Evolutionary conservation across 208 protist species (phyloP).

Genomic region (Phytomonas sp.): DNA sequence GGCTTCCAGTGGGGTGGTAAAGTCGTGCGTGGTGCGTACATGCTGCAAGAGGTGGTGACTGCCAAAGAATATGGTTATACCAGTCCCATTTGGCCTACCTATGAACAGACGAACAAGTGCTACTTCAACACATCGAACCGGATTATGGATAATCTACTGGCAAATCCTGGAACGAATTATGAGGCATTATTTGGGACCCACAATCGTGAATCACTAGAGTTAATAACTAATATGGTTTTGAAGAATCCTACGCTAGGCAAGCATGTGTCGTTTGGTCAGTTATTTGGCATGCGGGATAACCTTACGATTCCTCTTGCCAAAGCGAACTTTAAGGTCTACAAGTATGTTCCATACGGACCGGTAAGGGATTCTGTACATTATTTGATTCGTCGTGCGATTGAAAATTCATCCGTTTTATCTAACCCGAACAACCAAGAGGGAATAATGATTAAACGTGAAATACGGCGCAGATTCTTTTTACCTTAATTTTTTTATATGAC

Average conservation of each 20-base stretch:
- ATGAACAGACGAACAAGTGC: constrained; percentile 88
- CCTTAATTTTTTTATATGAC: constrained; percentile 11
- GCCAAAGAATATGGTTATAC: constrained; percentile 68
- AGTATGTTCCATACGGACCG: constrained; percentile 96
- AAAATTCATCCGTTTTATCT: constrained; percentile 87
- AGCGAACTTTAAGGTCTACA: constrained; percentile 80
- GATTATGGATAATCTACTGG: constrained; percentile 50
- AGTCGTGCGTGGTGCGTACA: constrained; percentile 95
- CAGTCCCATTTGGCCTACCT: constrained; percentile 86
- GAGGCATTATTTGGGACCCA: constrained; percentile 90
- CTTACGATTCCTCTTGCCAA: constrained; percentile 89
- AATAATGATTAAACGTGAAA: constrained; percentile 71
- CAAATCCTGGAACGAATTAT: constrained; percentile 39
- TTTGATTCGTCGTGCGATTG: constrained; percentile 90
- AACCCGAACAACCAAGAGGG: constrained; percentile 42
- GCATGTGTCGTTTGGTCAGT: constrained; percentile 87
- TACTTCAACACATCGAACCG: constrained; percentile 74
- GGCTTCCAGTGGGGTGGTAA: constrained; percentile 92
- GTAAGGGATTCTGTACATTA: constrained; percentile 95
- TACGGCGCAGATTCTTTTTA: constrained; percentile 33
- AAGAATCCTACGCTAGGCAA: constrained; percentile 28
- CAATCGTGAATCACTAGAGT: constrained; percentile 82
- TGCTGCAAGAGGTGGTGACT: constrained; percentile 80
- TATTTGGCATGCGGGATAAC: constrained; percentile 95
- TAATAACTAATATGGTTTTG: constrained; percentile 64